Evolutionary conservation across 257 asterid genomes (phyloP).

Genomic region (Jacaranda mimosifolia): DNA sequence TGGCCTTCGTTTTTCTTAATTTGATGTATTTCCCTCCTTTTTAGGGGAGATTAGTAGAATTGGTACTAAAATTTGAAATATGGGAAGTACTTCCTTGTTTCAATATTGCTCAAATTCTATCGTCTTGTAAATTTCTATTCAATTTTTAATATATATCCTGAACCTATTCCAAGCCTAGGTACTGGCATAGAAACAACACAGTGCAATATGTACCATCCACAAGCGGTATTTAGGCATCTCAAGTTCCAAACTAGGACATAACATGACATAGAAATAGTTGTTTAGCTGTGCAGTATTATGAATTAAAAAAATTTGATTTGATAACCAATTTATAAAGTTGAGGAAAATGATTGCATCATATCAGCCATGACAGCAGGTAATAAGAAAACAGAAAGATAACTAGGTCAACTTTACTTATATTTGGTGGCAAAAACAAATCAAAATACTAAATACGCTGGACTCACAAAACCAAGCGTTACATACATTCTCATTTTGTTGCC

Average conservation of each 20-base stretch:
- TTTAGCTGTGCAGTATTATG: background rate
- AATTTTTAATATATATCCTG: too few relatives aligned
- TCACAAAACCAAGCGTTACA: background rate
- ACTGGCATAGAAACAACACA: too few relatives aligned
- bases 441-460: background rate
- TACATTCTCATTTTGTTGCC: conserved; percentile 24
- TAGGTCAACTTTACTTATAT: background rate
- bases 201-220: too few relatives aligned
- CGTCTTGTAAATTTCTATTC: too few relatives aligned
- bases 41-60: too few relatives aligned
- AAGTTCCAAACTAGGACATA: background rate
- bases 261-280: background rate
- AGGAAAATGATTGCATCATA: background rate
- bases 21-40: too few relatives aligned
- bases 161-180: too few relatives aligned
- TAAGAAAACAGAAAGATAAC: conserved; percentile 1
- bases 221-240: too few relatives aligned
- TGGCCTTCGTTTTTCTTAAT: too few relatives aligned
- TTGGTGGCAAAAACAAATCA: background rate
- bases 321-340: background rate
- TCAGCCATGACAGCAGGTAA: background rate
- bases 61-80: too few relatives aligned
- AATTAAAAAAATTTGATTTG: background rate
- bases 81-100: too few relatives aligned
- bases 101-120: too few relatives aligned